Percentiles rank a stretch among this genome's conserved stretches.
Evolutionary conservation across 2,329 filamentous ascomycete species (phyloP).

Genomic region (Sarocladiaceae sp.): DNA sequence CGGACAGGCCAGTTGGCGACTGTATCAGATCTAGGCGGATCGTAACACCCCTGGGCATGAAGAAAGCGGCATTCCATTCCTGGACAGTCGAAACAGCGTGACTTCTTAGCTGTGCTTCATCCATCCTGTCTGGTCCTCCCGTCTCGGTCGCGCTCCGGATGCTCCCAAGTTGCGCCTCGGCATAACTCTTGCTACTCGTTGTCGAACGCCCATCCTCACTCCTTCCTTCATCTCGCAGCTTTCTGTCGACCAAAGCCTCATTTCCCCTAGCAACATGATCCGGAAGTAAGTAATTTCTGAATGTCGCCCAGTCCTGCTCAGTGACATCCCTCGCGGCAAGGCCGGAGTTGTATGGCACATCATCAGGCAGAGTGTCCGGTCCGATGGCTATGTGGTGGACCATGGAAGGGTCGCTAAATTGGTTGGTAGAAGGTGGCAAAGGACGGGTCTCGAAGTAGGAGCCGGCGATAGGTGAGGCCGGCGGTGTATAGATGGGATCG

Average conservation of each 20-base stretch:
- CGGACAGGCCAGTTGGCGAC: neutral
- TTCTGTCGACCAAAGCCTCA: conserved; percentile 35
- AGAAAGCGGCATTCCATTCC: conserved; percentile 57
- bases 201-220: conserved; percentile 17
- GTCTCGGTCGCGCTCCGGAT: conserved; percentile 23
- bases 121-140: neutral
- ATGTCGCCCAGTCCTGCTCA: conserved; percentile 54
- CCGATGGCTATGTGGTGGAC: conserved; percentile 31
- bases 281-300: conserved; percentile 53
- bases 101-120: conserved; percentile 16
- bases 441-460: conserved; percentile 18
- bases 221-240: conserved; percentile 37
- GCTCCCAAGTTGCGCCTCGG: conserved; percentile 38
- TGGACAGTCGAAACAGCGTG: conserved; percentile 34
- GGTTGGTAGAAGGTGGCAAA: conserved; percentile 36
- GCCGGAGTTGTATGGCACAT: conserved; percentile 37
- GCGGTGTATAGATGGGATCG: conserved; percentile 48
- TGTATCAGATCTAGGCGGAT: conserved; percentile 28
- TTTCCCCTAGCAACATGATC: conserved; percentile 40
- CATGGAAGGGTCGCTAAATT: conserved; percentile 19
- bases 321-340: conserved; percentile 33
- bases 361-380: conserved; percentile 31
- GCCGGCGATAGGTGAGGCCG: conserved; percentile 38
- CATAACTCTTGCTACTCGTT: conserved; percentile 22
- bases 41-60: conserved; percentile 42